Base-by-base conservation (phyloP, 768 basidiomycete species). In the Pleurotus giganteus region DNA sequence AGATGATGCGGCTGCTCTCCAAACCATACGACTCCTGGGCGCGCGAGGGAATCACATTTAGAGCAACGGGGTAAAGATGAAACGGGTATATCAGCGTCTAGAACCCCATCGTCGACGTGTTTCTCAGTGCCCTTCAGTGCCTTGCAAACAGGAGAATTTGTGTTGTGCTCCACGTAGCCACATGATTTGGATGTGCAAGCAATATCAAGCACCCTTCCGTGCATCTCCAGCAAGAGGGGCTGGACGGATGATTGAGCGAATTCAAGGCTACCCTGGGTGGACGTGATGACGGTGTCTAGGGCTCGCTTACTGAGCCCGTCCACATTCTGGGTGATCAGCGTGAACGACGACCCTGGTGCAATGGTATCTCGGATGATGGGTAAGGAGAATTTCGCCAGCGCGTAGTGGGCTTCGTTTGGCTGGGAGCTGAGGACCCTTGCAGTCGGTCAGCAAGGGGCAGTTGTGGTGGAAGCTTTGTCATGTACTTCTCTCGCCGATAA, bases 1-100 rank as follows among this genome's bases (percentile, higher is more conserved):
- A 80, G n/a, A 8, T 73, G 60, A 9, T 66, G 58, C 1, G 77
- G 74, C 31, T 17, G 58, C 60, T 84, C 82, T 2, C 76, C 79
- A 58, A 85, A 86, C 82, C 82, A 84, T 1, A 84, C 80, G 4
- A 84, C 80, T 3, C 75, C 81, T 4, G 82, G 81, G 19, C 82
- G 69, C 1, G 72, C 68, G 12, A 84, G 69, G 8, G 65, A 63
- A 4, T 69, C 68, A 57, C 80, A 82, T 47, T 68, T 65, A 2
- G 64, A 62, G 60, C 81, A 83, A 8, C 71, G 67, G 2, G 80
- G 81, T 42, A 84, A 65, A 8, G 71, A 58, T 4, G 68, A 61
- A 7, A 65, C 44, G 1, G 74, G 69, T 29, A 82, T 75, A 4
- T 72, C 61, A 3, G 71, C 65, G 47, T 74, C 76, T 32, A 71